Percentiles rank a stretch among this genome's conserved stretches.
Conservation (phyloP, 768 basidiomycete species). For the Chalciporus chontae region DNA sequence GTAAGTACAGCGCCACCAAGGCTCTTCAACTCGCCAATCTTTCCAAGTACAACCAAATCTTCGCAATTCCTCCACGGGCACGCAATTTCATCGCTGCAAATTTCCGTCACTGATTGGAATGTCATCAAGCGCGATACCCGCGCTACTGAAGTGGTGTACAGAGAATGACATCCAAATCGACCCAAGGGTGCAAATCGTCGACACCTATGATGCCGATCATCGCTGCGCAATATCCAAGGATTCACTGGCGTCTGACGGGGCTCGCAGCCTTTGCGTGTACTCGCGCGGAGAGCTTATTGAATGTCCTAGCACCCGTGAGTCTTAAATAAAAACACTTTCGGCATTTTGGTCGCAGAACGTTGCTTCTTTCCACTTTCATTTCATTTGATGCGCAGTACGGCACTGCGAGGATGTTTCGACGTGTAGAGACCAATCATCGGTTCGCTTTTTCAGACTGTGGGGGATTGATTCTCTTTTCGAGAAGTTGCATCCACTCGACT, state of each 20-base stretch:
- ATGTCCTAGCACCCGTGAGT: slow-evolving; percentile 27
- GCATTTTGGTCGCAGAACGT: slow-evolving; percentile 3
- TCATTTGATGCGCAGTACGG: slow-evolving; percentile 1
- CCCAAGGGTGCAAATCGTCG: slow-evolving; percentile 36
- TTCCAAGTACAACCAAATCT: no score
- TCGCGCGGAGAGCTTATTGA: slow-evolving; percentile 24
- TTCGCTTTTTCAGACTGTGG: slow-evolving; percentile 1
- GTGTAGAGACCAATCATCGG: neutral
- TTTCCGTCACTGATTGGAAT: slow-evolving; percentile 11
- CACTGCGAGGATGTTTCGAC: neutral
- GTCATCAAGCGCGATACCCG: slow-evolving; percentile 13
- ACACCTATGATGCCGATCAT: neutral
- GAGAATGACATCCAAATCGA: slow-evolving; percentile 46
- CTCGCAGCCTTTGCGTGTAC: slow-evolving; percentile 20
- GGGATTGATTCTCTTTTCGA: neutral
- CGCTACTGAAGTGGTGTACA: slow-evolving; percentile 48
- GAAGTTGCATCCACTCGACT: slow-evolving; percentile 6
- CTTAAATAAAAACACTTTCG: neutral
- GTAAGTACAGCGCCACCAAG: slow-evolving; percentile 8
- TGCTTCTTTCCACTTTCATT: neutral
- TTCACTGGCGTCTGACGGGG: slow-evolving; percentile 3
- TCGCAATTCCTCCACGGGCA: no score
- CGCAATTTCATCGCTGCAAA: slow-evolving; percentile 1
- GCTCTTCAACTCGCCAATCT: neutral
- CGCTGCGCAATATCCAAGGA: neutral